Evolutionary conservation across 2,329 filamentous ascomycete genomes (phyloP).

Genomic region (Pseudocercospora vitis): DNA sequence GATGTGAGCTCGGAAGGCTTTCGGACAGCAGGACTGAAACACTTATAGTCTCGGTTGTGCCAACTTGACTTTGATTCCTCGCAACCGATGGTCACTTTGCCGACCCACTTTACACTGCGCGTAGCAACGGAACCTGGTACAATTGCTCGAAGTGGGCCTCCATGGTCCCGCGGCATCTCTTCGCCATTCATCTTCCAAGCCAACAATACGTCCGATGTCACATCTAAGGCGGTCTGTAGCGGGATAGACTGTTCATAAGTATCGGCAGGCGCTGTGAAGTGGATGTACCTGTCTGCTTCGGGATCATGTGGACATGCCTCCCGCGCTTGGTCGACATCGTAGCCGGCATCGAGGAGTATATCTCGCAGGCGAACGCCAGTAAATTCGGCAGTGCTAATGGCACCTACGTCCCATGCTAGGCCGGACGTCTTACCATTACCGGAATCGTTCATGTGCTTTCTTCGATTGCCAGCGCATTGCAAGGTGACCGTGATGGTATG

Average conservation of each 20-base stretch:
- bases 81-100: constrained; percentile 61
- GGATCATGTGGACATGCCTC: constrained; percentile 34
- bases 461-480: constrained; percentile 62
- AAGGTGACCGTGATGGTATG: constrained; percentile 57
- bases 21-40: constrained; percentile 56
- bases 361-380: constrained; percentile 58
- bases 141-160: constrained; percentile 61
- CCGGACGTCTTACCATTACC: constrained; percentile 53
- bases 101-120: constrained; percentile 62
- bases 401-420: constrained; percentile 60
- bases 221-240: constrained; percentile 55
- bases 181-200: constrained; percentile 73
- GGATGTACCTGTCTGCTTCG: constrained; percentile 50
- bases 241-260: constrained; percentile 30
- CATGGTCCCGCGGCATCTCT: constrained; percentile 64
- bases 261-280: constrained; percentile 45
- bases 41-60: constrained; percentile 69
- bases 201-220: constrained; percentile 62
- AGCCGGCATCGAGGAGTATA: constrained; percentile 57
- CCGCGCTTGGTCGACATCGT: constrained; percentile 38
- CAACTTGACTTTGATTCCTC: constrained; percentile 67
- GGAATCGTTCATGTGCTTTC: constrained; percentile 54
- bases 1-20: constrained; percentile 45
- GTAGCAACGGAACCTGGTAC: constrained; percentile 67
- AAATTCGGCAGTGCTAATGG: constrained; percentile 62